Conservation (phyloP, 495 filamentous ascomycete genomes). For the Penicillium coffeae region DNA sequence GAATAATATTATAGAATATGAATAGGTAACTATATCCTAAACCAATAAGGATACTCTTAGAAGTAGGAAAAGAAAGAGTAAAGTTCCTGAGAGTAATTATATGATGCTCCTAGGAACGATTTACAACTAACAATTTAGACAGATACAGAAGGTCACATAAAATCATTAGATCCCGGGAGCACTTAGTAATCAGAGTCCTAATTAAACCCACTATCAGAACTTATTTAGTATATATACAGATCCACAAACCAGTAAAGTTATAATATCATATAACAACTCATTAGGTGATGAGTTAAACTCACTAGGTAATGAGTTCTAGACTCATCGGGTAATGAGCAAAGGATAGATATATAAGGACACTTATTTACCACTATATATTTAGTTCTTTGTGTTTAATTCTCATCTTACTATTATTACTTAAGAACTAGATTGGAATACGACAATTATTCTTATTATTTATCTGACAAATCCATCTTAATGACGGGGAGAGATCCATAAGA, state of each 20-base stretch:
- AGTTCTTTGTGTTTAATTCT: constrained; percentile 1
- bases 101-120: too few relatives aligned
- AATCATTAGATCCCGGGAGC: too few relatives aligned
- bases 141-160: too few relatives aligned
- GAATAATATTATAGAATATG: constrained; percentile 2
- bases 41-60: too few relatives aligned
- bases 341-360: background rate
- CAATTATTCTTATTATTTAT: background rate
- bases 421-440: background rate
- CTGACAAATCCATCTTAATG: background rate
- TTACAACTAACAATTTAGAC: too few relatives aligned
- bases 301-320: background rate
- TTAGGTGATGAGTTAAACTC: background rate
- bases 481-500: background rate
- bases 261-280: background rate
- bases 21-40: too few relatives aligned
- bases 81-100: too few relatives aligned
- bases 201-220: too few relatives aligned
- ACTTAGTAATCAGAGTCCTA: too few relatives aligned
- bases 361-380: background rate
- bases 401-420: background rate
- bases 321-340: background rate
- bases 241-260: too few relatives aligned
- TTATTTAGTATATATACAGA: too few relatives aligned
- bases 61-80: too few relatives aligned